Evolutionary conservation across 495 filamentous ascomycete species (phyloP).

Genomic region (Aspergillus panamensis): DNA sequence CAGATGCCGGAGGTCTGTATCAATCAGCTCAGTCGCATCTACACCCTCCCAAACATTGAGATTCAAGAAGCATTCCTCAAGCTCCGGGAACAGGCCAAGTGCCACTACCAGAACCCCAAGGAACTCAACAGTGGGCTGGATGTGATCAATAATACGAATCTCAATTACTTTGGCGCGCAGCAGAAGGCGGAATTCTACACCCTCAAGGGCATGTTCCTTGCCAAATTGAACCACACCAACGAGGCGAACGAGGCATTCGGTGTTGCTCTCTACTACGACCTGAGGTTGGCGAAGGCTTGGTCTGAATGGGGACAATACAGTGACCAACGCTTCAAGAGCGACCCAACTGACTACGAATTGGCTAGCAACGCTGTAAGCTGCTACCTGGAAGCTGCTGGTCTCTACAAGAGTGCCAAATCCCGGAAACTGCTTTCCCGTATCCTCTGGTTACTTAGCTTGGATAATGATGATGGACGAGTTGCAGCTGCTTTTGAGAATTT

Average conservation of each 20-base stretch:
- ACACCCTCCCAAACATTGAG: slow-evolving; percentile 97
- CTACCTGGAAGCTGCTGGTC: slow-evolving; percentile 91
- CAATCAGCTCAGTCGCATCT: slow-evolving; percentile 92
- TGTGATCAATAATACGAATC: slow-evolving; percentile 99
- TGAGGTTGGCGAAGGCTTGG: slow-evolving; percentile 95
- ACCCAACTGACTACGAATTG: slow-evolving; percentile 70
- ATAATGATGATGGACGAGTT: slow-evolving; percentile 78
- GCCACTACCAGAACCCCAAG: slow-evolving; percentile 91
- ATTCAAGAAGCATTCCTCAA: slow-evolving; percentile 99
- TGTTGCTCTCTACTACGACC: slow-evolving; percentile 89
- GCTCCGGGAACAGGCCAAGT: slow-evolving; percentile 93
- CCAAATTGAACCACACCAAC: slow-evolving; percentile 80
- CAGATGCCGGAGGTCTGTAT: slow-evolving; percentile 97
- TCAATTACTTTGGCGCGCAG: slow-evolving; percentile 92
- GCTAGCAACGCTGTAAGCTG: slow-evolving; percentile 92
- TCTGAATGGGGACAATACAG: slow-evolving; percentile 99
- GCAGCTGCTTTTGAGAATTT: slow-evolving; percentile 82
- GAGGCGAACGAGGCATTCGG: slow-evolving; percentile 94
- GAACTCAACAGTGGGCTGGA: slow-evolving; percentile 91
- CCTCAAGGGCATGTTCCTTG: slow-evolving; percentile 98
- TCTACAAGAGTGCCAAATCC: slow-evolving; percentile 96
- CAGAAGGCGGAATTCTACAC: slow-evolving; percentile 99
- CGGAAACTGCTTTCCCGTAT: slow-evolving; percentile 91
- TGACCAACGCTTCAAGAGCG: slow-evolving; percentile 88
- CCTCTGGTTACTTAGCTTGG: slow-evolving; percentile 92